Evolutionary conservation across 2,329 filamentous ascomycete genomes (phyloP).

Genomic region (Lasiodiplodia sp.): DNA sequence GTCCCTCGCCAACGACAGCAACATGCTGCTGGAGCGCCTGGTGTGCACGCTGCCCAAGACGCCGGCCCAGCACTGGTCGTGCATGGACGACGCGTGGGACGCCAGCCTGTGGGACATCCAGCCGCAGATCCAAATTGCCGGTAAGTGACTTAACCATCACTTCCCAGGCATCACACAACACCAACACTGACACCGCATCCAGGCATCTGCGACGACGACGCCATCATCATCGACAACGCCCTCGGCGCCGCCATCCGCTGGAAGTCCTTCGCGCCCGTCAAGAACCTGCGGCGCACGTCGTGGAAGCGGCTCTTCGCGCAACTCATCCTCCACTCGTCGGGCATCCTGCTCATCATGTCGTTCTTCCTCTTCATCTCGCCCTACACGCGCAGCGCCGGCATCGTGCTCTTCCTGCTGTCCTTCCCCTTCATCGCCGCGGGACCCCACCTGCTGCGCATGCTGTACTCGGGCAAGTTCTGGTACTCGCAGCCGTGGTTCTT

Average conservation of each 20-base stretch:
- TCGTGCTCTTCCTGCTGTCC: conserved; percentile 37
- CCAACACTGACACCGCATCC: neutral
- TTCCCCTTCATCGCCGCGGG: conserved; percentile 40
- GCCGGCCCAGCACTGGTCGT: conserved; percentile 49
- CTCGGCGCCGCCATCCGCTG: conserved; percentile 53
- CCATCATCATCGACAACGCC: conserved; percentile 53
- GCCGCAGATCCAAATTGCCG: conserved; percentile 51
- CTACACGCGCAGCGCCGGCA: conserved; percentile 24
- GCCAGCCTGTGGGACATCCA: conserved; percentile 56
- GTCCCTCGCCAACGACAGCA: conserved; percentile 55
- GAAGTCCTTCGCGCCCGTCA: conserved; percentile 50
- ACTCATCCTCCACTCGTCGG: conserved; percentile 34
- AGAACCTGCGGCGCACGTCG: conserved; percentile 37
- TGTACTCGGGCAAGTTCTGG: conserved; percentile 53
- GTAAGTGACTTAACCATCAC: conserved; percentile 35
- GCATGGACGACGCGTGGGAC: conserved; percentile 51
- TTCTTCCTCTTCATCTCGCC: conserved; percentile 31
- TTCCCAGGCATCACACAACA: neutral
- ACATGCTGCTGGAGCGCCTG: conserved; percentile 55
- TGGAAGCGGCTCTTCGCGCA: conserved; percentile 40
- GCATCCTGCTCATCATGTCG: conserved; percentile 35
- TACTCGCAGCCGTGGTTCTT: conserved; percentile 53
- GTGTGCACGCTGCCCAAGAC: conserved; percentile 51
- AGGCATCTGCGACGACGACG: conserved; percentile 48
- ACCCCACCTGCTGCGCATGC: conserved; percentile 45